Base-by-base conservation (phyloP, 768 basidiomycete genomes). In the Boletus insuetus region DNA sequence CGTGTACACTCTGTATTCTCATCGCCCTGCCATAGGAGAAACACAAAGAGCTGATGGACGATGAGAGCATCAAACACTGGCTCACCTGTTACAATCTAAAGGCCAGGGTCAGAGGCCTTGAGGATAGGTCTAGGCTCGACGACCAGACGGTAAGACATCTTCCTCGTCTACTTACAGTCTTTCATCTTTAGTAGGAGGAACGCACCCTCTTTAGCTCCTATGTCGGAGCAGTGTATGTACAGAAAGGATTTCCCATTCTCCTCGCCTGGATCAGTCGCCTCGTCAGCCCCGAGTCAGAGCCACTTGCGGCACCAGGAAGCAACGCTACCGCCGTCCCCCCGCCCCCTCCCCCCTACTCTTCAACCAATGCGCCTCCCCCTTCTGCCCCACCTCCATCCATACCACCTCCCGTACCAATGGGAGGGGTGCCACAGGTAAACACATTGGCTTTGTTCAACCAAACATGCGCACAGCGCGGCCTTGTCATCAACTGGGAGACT, bases 191-290 rank as follows among this genome's bases (percentile, higher is more conserved):
- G 17, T 57, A 88, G 86, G 84, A 84, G 68, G 78, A 81, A 51
- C 74, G 74, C 26, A 70, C 68, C 42, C 78, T 84, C 46, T 86
- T 86, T 58, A 63, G 80, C 61, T 79, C 80, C 19, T 88, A 87
- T 58, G 73, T 88, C 13, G 87, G 85, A 10, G 87, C 85, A n/a
- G 68, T 86, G 13, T 85, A 80, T 65, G 73, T 79, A n/a, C 79
- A 81, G 48, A 79, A 75, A 51, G 87, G 86, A 20, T 63, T 80
- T 35, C 42, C 62, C 5, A 63, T 67, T 8, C 74, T 87, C 46
- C 76, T 83, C 62, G 61, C 69, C 22, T 89, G 86, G 86, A 78
- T 87, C 32, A 79, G 79, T 46, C 73, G 73, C 49, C 73, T 87
- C 26, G 73, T 87, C 47, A 79, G 78, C 58, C 84, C 85, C 9